Percentiles rank a stretch among this genome's conserved stretches.
phyloP scores from a whole-genome alignment of 2,329 filamentous ascomycete species.

The Fusarium virguliforme region DNA sequence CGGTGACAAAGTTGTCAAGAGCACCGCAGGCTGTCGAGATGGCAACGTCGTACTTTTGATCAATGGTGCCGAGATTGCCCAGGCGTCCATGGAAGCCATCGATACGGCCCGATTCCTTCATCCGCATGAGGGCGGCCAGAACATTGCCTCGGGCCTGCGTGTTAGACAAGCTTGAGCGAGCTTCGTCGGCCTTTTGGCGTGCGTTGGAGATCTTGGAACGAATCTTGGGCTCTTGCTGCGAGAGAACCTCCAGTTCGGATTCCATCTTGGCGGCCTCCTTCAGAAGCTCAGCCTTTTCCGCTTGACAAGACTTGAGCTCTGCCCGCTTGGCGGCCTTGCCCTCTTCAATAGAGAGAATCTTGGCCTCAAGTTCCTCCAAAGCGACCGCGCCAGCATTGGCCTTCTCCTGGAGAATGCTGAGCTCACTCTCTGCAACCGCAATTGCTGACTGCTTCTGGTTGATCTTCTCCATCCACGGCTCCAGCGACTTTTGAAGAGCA shows the following conservation, averaged over 20 bases:
- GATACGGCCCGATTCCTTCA: conserved; percentile 96
- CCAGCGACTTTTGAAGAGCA: conserved; percentile 90
- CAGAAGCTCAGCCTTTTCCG: conserved; percentile 79
- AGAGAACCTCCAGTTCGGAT: conserved; percentile 80
- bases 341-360: conserved; percentile 81
- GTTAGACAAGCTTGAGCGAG: conserved; percentile 88
- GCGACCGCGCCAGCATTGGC: conserved; percentile 89
- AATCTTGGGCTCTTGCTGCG: conserved; percentile 84
- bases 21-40: conserved; percentile 95
- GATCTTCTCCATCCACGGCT: conserved; percentile 97
- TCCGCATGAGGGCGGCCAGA: conserved; percentile 89
- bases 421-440: conserved; percentile 93
- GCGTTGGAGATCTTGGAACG: conserved; percentile 89
- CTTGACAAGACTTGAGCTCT: conserved; percentile 83
- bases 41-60: conserved; percentile 95
- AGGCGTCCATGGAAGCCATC: conserved; percentile 97
- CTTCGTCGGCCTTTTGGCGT: conserved; percentile 96
- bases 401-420: conserved; percentile 91
- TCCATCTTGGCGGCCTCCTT: conserved; percentile 82
- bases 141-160: conserved; percentile 96
- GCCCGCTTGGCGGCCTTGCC: conserved; percentile 78
- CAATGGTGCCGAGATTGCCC: conserved; percentile 94
- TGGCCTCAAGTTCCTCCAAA: conserved; percentile 85
- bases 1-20: conserved; percentile 96
- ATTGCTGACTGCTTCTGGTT: conserved; percentile 96